phyloP scores from a whole-genome alignment of 129 eudicot genomes.

The Gnaphalium uliginosum region DNA sequence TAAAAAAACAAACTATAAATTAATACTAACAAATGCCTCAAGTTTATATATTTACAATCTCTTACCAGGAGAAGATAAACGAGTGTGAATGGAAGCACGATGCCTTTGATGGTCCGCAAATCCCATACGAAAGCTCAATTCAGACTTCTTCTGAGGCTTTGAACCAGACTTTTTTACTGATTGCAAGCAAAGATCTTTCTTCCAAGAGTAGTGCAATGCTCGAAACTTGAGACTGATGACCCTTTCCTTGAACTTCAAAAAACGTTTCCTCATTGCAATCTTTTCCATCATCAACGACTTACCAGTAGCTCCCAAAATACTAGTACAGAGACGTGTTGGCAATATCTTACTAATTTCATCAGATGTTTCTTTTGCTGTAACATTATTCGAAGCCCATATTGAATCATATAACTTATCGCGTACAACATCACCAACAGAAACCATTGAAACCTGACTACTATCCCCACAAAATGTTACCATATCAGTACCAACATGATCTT shows the following conservation, averaged over 20 bases:
- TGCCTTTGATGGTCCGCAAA: conserved; percentile 53
- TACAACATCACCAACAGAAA: conserved; percentile 10
- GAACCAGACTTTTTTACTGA: conserved; percentile 52
- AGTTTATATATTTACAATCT: background rate
- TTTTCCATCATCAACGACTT: conserved; percentile 41
- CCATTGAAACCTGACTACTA: conserved; percentile 24
- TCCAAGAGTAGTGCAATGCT: conserved; percentile 74
- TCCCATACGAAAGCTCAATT: conserved; percentile 40
- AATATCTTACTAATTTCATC: conserved; percentile 55
- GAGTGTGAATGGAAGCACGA: conserved; percentile 56
- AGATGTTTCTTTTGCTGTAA: conserved; percentile 44
- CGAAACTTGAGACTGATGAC: conserved; percentile 60
- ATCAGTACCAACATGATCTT: conserved; percentile 27
- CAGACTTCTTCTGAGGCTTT: conserved; percentile 75
- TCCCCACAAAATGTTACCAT: conserved; percentile 7
- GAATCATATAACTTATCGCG: conserved; percentile 29
- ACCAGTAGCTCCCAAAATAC: conserved; percentile 24
- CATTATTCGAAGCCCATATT: conserved; percentile 56
- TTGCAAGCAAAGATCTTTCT: conserved; percentile 63
- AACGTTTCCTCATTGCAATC: conserved; percentile 55
- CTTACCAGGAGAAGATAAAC: conserved; percentile 70
- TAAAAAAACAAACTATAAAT: background rate
- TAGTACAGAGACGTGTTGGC: conserved; percentile 32
- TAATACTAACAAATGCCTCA: background rate
- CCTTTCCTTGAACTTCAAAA: conserved; percentile 62